Percentiles rank a stretch among this genome's conserved stretches.
phyloP scores from a whole-genome alignment of 441 rosid genomes.

The Theobroma grandiflorum region DNA sequence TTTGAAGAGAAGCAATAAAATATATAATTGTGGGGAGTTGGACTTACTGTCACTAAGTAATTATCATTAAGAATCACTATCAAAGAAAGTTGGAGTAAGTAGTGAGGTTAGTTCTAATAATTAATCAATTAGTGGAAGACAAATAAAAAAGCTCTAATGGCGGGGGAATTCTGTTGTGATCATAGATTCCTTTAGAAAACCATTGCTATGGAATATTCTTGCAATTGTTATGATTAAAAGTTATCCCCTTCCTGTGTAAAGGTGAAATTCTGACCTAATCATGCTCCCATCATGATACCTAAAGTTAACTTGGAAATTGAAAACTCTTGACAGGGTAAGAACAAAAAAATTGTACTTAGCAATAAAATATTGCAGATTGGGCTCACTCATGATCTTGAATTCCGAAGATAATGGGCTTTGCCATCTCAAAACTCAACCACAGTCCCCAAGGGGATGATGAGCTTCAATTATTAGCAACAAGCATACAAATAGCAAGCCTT shows the following conservation, averaged over 20 bases:
- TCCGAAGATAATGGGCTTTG: not conserved
- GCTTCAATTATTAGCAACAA: not conserved
- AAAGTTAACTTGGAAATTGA: not conserved
- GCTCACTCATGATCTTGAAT: not conserved
- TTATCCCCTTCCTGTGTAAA: not conserved
- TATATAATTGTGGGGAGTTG: not conserved
- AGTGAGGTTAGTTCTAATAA: slow-evolving; percentile 20
- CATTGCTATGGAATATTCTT: slow-evolving; percentile 23
- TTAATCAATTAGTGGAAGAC: slow-evolving; percentile 30
- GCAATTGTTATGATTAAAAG: slow-evolving; percentile 16
- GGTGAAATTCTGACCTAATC: slow-evolving; percentile 14
- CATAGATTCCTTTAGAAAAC: slow-evolving; percentile 9
- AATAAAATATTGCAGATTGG: not conserved
- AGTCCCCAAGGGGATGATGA: not conserved
- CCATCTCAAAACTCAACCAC: not conserved
- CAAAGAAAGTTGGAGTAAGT: slow-evolving; percentile 26
- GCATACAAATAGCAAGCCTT: not conserved
- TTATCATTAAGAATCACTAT: not conserved
- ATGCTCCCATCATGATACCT: slow-evolving; percentile 22
- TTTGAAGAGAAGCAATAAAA: not conserved
- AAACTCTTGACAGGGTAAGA: not conserved
- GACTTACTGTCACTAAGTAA: not conserved
- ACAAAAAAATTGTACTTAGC: not conserved
- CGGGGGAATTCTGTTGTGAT: slow-evolving; percentile 23
- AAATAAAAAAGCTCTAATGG: not conserved